Conservation (phyloP, 1,284 basidiomycete species). For the Albatrellus sp. region DNA sequence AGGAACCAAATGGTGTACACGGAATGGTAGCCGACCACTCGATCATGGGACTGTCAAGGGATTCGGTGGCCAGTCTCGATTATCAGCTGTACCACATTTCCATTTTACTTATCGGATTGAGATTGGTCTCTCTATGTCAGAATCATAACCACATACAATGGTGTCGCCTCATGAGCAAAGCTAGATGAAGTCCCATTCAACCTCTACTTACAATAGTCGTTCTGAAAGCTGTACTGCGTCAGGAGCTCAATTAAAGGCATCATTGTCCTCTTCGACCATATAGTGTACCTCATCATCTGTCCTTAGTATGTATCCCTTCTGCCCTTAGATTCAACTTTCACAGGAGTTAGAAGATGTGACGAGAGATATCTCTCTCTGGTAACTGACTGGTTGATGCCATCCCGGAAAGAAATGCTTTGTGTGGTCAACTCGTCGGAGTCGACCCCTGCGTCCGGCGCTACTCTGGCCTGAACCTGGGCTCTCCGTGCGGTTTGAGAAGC, state of each 20-base stretch:
- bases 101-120: conserved; percentile 37
- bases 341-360: neutral
- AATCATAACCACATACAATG: conserved; percentile 53
- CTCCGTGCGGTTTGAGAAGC: conserved; percentile 36
- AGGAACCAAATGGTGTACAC: too few relatives aligned
- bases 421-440: conserved; percentile 78
- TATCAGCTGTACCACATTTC: too few relatives aligned
- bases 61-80: too few relatives aligned
- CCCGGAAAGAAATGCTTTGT: conserved; percentile 67
- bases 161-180: conserved; percentile 68
- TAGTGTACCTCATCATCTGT: conserved; percentile 35
- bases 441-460: conserved; percentile 46
- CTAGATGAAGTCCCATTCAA: conserved; percentile 49
- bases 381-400: conserved; percentile 48
- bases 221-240: conserved; percentile 52
- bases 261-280: conserved; percentile 51
- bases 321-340: neutral
- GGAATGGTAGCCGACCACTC: too few relatives aligned
- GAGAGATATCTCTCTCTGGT: neutral
- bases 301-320: conserved; percentile 34
- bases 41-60: too few relatives aligned
- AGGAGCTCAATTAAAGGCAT: conserved; percentile 76
- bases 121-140: conserved; percentile 37
- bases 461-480: neutral
- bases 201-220: conserved; percentile 37